A percentile compares a stretch with the other conserved stretches of the same genome.
phyloP scores from a whole-genome alignment of 2,329 filamentous ascomycete genomes.

The Trichoderma breve region DNA sequence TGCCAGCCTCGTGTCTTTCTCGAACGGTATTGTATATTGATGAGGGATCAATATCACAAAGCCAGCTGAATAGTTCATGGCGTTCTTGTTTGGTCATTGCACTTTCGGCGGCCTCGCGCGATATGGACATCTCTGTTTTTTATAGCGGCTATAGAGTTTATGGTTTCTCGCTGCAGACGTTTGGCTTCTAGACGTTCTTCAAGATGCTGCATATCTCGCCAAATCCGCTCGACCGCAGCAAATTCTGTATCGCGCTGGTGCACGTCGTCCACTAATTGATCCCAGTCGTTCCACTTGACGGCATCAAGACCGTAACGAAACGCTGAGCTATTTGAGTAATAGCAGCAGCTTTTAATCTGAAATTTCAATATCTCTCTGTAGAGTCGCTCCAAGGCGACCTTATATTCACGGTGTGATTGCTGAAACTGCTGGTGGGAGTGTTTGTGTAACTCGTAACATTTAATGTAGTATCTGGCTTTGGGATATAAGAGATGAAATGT shows the following conservation, averaged over 20 bases:
- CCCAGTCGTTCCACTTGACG: not conserved
- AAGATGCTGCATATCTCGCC: not conserved
- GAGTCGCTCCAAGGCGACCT: not conserved
- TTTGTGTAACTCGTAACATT: not conserved
- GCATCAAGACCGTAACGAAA: not conserved
- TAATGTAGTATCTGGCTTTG: not conserved
- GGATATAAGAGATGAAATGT: not conserved
- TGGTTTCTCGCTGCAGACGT: not conserved
- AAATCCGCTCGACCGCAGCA: not conserved
- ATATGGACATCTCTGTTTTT: not conserved
- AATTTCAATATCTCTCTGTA: not conserved
- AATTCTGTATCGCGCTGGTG: not conserved
- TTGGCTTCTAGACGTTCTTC: not conserved
- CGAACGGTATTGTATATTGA: not conserved
- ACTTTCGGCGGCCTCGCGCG: not conserved
- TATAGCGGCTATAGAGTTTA: not conserved
- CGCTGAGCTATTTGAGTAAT: not conserved
- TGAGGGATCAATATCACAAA: not conserved
- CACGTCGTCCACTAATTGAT: not conserved
- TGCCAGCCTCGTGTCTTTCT: not conserved
- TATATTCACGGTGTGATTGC: not conserved
- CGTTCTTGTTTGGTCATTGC: not conserved
- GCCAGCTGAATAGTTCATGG: not conserved
- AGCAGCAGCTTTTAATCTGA: not conserved
- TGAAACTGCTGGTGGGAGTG: not conserved